These are phyloP conservation scores for Phialophora macrospora DNA, from an alignment of 2,329 filamentous ascomycete genomes.

Conservation along the genomic window DNA sequence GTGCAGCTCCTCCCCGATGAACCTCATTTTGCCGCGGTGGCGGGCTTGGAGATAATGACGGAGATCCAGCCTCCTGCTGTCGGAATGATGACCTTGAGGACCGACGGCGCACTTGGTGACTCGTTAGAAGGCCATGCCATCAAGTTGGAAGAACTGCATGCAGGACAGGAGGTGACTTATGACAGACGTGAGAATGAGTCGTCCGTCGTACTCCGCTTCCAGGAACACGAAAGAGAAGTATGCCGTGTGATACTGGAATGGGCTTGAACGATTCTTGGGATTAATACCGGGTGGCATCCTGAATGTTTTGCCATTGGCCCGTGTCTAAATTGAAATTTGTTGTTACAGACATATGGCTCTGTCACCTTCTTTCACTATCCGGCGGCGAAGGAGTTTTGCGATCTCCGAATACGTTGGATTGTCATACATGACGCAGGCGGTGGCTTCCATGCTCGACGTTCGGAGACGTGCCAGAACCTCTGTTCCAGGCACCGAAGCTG, in stretches of 20 bases:
- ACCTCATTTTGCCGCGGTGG: not conserved
- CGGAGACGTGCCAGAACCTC: not conserved
- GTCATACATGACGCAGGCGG: not conserved
- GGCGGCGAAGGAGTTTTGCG: not conserved
- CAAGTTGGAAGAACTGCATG: constrained; percentile 11
- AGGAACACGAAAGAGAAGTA: not conserved
- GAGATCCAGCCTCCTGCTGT: constrained; percentile 15
- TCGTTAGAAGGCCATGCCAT: constrained; percentile 2
- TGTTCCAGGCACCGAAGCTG: not conserved
- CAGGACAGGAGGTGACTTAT: constrained; percentile 15
- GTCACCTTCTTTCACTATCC: not conserved
- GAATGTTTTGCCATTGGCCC: not conserved
- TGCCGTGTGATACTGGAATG: constrained; percentile 14
- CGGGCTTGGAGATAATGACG: constrained; percentile 3
- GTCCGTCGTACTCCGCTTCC: constrained; percentile 13
- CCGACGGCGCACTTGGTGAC: not conserved
- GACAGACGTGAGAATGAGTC: constrained; percentile 4
- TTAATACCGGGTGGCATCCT: not conserved
- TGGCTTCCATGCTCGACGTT: not conserved
- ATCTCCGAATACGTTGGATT: not conserved
- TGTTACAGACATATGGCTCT: not conserved
- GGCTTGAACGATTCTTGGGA: not conserved
- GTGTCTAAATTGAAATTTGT: not conserved
- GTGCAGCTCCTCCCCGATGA: constrained; percentile 3
- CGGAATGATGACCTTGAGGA: constrained; percentile 5